Evolutionary conservation across 768 basidiomycete species (phyloP).

Genomic region (Leccinum pellstonianum): DNA sequence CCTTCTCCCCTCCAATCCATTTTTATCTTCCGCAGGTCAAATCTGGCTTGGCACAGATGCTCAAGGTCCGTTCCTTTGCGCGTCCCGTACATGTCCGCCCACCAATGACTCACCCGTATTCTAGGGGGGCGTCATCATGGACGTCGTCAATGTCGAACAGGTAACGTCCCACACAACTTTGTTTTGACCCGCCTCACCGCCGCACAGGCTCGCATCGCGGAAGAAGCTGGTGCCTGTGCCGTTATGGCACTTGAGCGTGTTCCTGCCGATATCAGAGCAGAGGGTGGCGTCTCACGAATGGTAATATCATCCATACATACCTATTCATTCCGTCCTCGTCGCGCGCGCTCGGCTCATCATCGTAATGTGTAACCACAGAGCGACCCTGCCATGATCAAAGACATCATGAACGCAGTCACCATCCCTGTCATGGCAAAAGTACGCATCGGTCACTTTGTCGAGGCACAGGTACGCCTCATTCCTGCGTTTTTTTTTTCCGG

Average conservation of each 20-base stretch:
- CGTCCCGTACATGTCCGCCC: background rate
- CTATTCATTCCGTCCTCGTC: background rate
- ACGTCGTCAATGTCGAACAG: conserved; percentile 82
- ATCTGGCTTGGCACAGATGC: conserved; percentile 94
- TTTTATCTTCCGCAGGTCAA: conserved; percentile 60
- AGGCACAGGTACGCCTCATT: conserved; percentile 71
- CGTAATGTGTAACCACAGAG: conserved; percentile 47
- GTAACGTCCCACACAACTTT: conserved; percentile 24
- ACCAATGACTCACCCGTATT: background rate
- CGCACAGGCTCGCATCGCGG: conserved; percentile 85
- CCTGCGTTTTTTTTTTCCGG: background rate
- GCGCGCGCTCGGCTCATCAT: background rate
- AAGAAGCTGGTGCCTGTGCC: conserved; percentile 95
- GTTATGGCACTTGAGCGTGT: conserved; percentile 98
- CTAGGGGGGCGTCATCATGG: conserved; percentile 91
- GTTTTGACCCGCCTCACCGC: conserved; percentile 6
- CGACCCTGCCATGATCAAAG: conserved; percentile 95
- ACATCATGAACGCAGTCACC: conserved; percentile 91
- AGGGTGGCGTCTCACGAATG: conserved; percentile 97
- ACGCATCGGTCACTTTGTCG: conserved; percentile 96
- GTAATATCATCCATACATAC: conserved; percentile 41
- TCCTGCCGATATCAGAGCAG: conserved; percentile 88
- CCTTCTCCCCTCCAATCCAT: background rate
- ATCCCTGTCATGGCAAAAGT: conserved; percentile 98
- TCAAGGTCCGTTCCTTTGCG: conserved; percentile 58